These are phyloP conservation scores for Camellia lanceoleosa DNA, from an alignment of 148 eudicot genomes.

Conservation along the genomic window DNA sequence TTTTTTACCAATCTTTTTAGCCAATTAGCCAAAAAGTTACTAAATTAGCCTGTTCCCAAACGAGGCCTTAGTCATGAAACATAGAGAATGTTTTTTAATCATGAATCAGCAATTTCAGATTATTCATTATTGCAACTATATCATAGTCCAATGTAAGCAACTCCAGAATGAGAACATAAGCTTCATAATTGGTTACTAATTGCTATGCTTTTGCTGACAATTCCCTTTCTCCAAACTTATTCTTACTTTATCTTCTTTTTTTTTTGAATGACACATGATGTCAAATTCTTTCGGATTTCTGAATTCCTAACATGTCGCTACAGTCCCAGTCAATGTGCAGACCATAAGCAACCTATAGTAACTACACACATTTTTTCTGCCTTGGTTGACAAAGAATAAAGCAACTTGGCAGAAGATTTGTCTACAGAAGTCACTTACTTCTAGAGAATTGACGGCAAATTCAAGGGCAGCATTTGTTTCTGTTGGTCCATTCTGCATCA, in stretches of 20 bases:
- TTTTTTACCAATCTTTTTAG: too few relatives aligned
- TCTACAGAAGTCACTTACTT: slow-evolving; percentile 41
- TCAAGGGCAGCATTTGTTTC: slow-evolving; percentile 98
- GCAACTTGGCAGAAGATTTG: not conserved
- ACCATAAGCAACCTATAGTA: not conserved
- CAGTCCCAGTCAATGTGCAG: not conserved
- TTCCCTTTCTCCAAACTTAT: not conserved
- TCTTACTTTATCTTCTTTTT: not conserved
- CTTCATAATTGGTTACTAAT: not conserved
- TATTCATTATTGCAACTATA: too few relatives aligned
- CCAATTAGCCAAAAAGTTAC: too few relatives aligned
- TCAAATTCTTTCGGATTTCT: too few relatives aligned
- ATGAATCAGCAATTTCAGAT: too few relatives aligned
- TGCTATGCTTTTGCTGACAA: not conserved
- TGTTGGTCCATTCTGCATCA: slow-evolving; percentile 78
- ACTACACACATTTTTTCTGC: not conserved
- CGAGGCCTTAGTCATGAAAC: too few relatives aligned
- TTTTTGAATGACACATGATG: too few relatives aligned
- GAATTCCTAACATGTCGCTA: not conserved
- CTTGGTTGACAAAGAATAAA: too few relatives aligned
- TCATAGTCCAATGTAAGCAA: not conserved
- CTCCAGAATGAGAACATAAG: not conserved
- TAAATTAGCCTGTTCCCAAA: too few relatives aligned
- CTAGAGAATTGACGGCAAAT: slow-evolving; percentile 78
- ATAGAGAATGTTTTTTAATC: too few relatives aligned